These are phyloP conservation scores for Cyanidium caldarium DNA, from an alignment of 23 red algal genomes.

Conservation along the genomic window DNA sequence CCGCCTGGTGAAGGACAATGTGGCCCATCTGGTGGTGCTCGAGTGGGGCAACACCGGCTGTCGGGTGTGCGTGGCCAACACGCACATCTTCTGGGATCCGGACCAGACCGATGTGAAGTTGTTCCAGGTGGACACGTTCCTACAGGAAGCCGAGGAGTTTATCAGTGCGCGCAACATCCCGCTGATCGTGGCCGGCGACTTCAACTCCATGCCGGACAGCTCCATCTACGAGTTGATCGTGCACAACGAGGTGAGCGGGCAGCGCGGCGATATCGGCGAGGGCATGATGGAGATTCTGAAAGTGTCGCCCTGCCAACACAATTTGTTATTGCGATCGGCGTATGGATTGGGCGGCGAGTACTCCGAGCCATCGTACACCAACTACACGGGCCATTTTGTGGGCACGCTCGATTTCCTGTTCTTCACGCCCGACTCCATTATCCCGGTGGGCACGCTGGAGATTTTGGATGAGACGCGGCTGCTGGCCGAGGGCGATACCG, in stretches of 20 bases:
- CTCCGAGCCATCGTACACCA: conserved; percentile 68
- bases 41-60: conserved; percentile 19
- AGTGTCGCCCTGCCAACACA: conserved; percentile 40
- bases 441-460: conserved; percentile 42
- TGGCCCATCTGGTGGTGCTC: conserved; percentile 49
- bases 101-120: conserved; percentile 91
- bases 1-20: conserved; percentile 69
- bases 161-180: conserved; percentile 12
- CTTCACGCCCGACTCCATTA: conserved; percentile 41
- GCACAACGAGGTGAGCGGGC: conserved; percentile 21
- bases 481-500: conserved; percentile 19
- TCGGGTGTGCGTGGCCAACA: conserved; percentile 55
- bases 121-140: conserved; percentile 83
- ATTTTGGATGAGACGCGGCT: conserved; percentile 37
- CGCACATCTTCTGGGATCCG: conserved; percentile 90
- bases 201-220: conserved; percentile 71
- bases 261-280: conserved; percentile 38
- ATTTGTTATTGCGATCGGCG: conserved; percentile 42
- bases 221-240: conserved; percentile 78
- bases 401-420: conserved; percentile 89
- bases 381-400: conserved; percentile 81
- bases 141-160: conserved; percentile 59
- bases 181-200: conserved; percentile 68
- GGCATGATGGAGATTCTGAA: conserved; percentile 33
- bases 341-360: conserved; percentile 40